These are phyloP conservation scores for Tricholoma flavovirens DNA, from an alignment of 768 basidiomycete genomes.

Conservation along the genomic window DNA sequence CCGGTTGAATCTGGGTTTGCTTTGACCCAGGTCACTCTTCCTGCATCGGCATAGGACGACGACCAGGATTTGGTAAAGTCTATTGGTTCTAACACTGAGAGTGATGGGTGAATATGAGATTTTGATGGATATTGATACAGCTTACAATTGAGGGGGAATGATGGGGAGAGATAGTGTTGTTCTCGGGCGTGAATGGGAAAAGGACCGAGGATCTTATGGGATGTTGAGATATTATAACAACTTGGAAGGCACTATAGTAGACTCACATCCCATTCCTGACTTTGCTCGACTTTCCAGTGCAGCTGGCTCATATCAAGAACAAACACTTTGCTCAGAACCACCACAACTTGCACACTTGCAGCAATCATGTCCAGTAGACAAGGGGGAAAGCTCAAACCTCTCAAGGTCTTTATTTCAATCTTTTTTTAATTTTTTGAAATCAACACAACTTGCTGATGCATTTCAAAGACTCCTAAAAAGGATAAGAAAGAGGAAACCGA, in stretches of 20 bases:
- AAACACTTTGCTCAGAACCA: neutral
- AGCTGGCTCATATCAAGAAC: no score
- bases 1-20: constrained; percentile 37
- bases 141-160: constrained; percentile 65
- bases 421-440: no score
- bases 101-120: constrained; percentile 7
- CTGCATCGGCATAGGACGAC: constrained; percentile 64
- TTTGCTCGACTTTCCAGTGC: constrained; percentile 18
- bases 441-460: constrained; percentile 4
- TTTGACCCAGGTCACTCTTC: constrained; percentile 53
- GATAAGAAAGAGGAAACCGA: constrained; percentile 67
- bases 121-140: neutral
- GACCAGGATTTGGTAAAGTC: constrained; percentile 49
- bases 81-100: constrained; percentile 45
- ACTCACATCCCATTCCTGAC: constrained; percentile 35
- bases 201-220: constrained; percentile 77
- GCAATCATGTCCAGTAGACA: constrained; percentile 63
- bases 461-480: constrained; percentile 72
- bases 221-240: no score
- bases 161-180: constrained; percentile 75
- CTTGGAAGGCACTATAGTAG: neutral
- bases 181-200: constrained; percentile 83
- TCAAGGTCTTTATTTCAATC: constrained; percentile 75
- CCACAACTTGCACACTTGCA: no score
- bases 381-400: constrained; percentile 82